Evolutionary conservation across 129 eudicot genomes (phyloP).

Genomic region (Chrysanthemum lavandulifolium): DNA sequence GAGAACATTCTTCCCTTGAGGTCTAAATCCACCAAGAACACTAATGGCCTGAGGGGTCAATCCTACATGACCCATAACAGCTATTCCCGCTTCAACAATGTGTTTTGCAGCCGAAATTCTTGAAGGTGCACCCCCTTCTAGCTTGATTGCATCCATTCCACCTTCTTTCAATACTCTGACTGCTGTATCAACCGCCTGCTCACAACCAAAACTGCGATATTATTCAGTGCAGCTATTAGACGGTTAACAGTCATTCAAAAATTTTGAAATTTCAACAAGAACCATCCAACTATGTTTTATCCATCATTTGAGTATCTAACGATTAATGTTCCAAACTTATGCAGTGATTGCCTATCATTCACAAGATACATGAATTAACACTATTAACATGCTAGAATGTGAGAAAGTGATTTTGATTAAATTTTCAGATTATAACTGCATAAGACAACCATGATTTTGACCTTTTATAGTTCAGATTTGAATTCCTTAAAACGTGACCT

Average conservation of each 20-base stretch:
- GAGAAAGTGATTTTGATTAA: background rate
- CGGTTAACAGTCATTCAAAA: background rate
- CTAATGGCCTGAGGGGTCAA: slow-evolving; percentile 97
- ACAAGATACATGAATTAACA: slow-evolving; percentile 5
- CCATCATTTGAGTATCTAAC: too few relatives aligned
- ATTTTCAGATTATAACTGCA: background rate
- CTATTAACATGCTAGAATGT: background rate
- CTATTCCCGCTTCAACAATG: slow-evolving; percentile 95
- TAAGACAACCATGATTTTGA: background rate
- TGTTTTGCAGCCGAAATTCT: slow-evolving; percentile 92
- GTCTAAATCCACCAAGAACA: slow-evolving; percentile 98
- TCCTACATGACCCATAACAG: slow-evolving; percentile 96
- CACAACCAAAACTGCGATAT: slow-evolving; percentile 47
- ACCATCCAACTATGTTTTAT: background rate
- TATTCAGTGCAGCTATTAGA: slow-evolving; percentile 24
- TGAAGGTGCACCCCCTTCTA: slow-evolving; percentile 96
- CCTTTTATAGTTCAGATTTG: background rate
- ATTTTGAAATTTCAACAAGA: background rate
- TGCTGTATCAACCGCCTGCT: slow-evolving; percentile 95
- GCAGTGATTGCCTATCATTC: too few relatives aligned
- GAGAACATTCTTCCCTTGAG: slow-evolving; percentile 80
- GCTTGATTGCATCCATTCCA: slow-evolving; percentile 94
- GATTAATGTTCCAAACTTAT: too few relatives aligned
- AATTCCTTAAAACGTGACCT: background rate
- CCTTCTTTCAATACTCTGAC: slow-evolving; percentile 93